Base-by-base conservation (phyloP, 441 rosid species). In the Rhodomyrtus psidioides region DNA sequence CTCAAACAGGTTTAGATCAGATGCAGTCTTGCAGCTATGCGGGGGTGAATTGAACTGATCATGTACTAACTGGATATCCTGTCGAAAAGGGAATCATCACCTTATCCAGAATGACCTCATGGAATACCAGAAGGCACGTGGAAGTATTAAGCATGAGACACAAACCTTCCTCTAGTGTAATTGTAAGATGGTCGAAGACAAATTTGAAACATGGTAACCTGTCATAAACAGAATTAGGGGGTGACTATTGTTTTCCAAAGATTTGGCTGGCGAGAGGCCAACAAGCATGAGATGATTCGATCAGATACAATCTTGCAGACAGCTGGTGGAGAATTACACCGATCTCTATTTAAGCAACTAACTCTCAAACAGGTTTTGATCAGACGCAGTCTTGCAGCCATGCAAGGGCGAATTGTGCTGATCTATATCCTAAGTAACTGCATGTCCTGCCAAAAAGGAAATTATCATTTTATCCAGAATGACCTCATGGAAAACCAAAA, bases 131-230 rank as follows among this genome's bases (percentile, higher is more conserved):
- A 62, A 30, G 46, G 46, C 46, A 42, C 8, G 8, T 42, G 7
- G 8, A 42, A 7, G 46, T 84, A 60, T 90, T 65, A 86, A 84
- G 74, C 81, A 86, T 6, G 90, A 28, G 51, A 83, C 55, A 54
- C 87, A 84, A 85, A 51, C 83, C 28, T 87, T 83, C 53, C 19
- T 14, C 3, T 2, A 0, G 51, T 86, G 75, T 53, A 82, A 89
- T 42, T 54, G 16, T n/a, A 49, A 55, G 62, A 16, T 15, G 12
- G 17, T 85, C 6, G 0, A 75, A 85, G 74, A 82, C 51, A 44
- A 42, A 70, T 8, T 39, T 70, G 79, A 70, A 70, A 7, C 2
- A 3, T 39, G 14, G 16, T 7, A 70, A 39, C n/a, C 79, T 39
- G 79, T 70, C 8, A 1, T 21, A 62, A 70, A 70, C 39, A 70